Percentiles rank a stretch among this genome's conserved stretches.
Evolutionary conservation across 2,329 filamentous ascomycete species (phyloP).

Genomic region (Rugonectria rugulosa): DNA sequence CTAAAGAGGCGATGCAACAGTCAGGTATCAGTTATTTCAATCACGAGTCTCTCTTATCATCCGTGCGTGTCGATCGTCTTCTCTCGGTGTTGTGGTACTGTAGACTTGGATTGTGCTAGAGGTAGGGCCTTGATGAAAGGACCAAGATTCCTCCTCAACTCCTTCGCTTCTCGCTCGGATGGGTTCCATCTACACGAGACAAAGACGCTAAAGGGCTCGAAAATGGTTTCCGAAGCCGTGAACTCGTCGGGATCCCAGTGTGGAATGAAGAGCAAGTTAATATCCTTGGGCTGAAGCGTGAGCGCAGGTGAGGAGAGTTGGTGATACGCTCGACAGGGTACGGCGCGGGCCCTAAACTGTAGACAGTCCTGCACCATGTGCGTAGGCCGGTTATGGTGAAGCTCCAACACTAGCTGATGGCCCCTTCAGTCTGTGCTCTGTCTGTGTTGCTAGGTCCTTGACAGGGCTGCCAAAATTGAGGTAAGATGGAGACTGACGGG

Average conservation of each 20-base stretch:
- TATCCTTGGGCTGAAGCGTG: slow-evolving; percentile 39
- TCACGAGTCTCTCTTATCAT: no score
- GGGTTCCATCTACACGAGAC: slow-evolving; percentile 6
- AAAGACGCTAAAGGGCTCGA: slow-evolving; percentile 2
- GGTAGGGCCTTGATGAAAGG: not conserved
- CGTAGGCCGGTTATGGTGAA: not conserved
- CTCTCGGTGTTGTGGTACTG: no score
- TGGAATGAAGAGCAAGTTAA: slow-evolving; percentile 24
- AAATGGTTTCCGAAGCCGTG: slow-evolving; percentile 22
- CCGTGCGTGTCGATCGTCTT: no score
- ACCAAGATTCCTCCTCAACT: not conserved
- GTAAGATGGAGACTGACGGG: not conserved
- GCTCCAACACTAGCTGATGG: slow-evolving; percentile 15
- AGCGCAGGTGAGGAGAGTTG: slow-evolving; percentile 22
- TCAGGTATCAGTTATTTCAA: no score
- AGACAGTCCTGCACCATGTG: no score
- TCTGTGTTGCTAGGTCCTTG: slow-evolving; percentile 4
- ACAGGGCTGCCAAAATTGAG: slow-evolving; percentile 5
- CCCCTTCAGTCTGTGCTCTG: slow-evolving; percentile 9
- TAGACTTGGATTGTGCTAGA: not conserved
- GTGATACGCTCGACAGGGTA: slow-evolving; percentile 17
- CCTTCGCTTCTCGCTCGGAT: slow-evolving; percentile 12
- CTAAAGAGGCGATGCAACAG: no score
- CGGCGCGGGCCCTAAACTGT: slow-evolving; percentile 1
- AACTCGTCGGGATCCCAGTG: slow-evolving; percentile 25